phyloP scores from a whole-genome alignment of 1,139 yeast species.

The Saccharomyces uvarum region DNA sequence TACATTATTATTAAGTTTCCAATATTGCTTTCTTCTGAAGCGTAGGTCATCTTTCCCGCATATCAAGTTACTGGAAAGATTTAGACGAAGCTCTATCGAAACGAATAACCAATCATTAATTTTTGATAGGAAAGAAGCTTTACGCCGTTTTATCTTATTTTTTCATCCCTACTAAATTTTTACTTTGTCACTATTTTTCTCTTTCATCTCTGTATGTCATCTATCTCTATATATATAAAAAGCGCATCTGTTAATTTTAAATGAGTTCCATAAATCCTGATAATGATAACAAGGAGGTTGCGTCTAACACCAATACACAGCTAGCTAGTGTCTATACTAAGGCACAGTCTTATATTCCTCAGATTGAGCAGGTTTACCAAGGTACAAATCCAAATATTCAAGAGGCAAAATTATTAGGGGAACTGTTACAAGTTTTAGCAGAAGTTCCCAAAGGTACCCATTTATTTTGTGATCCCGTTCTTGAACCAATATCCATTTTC shows the following conservation, averaged over 20 bases:
- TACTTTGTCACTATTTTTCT: neutral
- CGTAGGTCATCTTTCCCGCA: neutral
- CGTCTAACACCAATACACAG: neutral
- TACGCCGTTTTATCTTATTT: neutral
- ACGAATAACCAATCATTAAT: neutral
- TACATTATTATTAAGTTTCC: neutral
- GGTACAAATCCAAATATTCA: slow-evolving; percentile 21
- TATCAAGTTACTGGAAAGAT: neutral
- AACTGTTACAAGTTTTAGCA: slow-evolving; percentile 23
- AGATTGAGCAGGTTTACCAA: slow-evolving; percentile 26
- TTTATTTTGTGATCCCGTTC: slow-evolving; percentile 48
- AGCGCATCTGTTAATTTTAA: neutral
- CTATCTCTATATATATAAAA: neutral
- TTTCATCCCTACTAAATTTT: neutral
- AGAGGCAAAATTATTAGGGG: slow-evolving; percentile 28
- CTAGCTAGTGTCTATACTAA: slow-evolving; percentile 8
- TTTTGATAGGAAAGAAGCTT: neutral
- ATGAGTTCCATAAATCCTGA: neutral
- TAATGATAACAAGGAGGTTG: neutral
- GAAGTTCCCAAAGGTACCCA: slow-evolving; percentile 34
- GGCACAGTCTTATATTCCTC: slow-evolving; percentile 17
- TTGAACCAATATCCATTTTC: slow-evolving; percentile 45
- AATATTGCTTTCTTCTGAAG: neutral
- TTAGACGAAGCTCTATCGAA: neutral
- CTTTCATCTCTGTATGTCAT: neutral